phyloP scores from a whole-genome alignment of 768 basidiomycete genomes.

The Coprinellus micaceus region DNA sequence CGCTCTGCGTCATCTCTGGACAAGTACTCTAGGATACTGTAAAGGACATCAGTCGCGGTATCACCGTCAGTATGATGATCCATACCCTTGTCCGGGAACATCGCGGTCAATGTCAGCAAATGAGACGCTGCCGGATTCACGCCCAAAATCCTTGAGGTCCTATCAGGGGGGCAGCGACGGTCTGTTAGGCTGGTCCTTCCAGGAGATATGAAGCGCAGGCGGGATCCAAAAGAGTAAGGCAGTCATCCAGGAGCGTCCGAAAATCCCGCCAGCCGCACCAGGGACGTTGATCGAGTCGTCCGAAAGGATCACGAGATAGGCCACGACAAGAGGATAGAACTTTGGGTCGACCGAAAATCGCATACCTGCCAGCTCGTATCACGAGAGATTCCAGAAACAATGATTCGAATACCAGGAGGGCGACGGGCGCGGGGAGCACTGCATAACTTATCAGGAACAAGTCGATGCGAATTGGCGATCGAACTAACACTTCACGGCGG shows the following conservation, averaged over 20 bases:
- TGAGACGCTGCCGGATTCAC: conserved; percentile 87
- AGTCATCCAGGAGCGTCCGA: neutral
- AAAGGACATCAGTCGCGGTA: neutral
- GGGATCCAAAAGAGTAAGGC: conserved; percentile 13
- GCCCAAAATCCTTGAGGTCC: conserved; percentile 98
- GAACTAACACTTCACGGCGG: conserved; percentile 71
- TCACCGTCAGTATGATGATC: too few species aligned
- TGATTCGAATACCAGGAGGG: conserved; percentile 77
- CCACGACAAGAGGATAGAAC: neutral
- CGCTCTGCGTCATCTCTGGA: conserved; percentile 88
- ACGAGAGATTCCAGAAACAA: conserved; percentile 85
- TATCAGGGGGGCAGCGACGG: conserved; percentile 44
- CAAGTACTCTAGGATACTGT: conserved; percentile 86
- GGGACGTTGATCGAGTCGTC: neutral
- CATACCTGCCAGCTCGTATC: conserved; percentile 99
- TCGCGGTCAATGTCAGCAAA: conserved; percentile 95
- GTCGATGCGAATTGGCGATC: neutral
- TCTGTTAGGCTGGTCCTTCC: conserved; percentile 41
- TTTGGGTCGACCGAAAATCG: conserved; percentile 26
- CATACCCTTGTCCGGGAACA: conserved; percentile 77
- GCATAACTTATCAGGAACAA: conserved; percentile 7
- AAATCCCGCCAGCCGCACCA: conserved; percentile 4
- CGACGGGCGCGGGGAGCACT: conserved; percentile 64
- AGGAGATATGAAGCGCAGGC: conserved; percentile 16
- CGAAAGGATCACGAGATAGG: neutral